Conservation (phyloP, 108 stramenopile genomes). For the Skeletonema menzelii region DNA sequence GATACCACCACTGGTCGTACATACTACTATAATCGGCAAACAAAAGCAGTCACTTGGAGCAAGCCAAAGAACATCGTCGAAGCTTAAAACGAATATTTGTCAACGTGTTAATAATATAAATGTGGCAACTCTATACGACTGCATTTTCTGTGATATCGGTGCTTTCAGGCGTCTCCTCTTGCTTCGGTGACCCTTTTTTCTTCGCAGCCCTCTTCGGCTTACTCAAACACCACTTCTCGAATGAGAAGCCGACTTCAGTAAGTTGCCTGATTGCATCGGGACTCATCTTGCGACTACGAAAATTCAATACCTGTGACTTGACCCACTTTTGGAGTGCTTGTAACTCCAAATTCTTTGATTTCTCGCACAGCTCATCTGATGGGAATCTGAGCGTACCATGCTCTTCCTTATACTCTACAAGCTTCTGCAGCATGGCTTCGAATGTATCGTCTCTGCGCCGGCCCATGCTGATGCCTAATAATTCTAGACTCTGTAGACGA, state of each 20-base stretch:
- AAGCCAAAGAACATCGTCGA: neutral
- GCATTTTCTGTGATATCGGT: neutral
- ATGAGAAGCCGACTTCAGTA: neutral
- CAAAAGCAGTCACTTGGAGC: constrained; percentile 19
- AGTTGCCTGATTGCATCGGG: neutral
- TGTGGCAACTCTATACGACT: neutral
- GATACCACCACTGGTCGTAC: constrained; percentile 17
- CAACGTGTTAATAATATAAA: neutral
- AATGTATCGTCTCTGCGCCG: constrained; percentile 26
- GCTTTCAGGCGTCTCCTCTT: neutral
- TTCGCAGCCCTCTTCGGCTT: neutral
- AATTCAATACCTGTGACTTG: constrained; percentile 24
- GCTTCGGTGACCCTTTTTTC: neutral
- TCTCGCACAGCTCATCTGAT: constrained; percentile 49
- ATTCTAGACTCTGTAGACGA: constrained; percentile 22
- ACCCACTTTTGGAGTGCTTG: constrained; percentile 38
- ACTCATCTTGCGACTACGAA: constrained; percentile 18
- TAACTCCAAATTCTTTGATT: constrained; percentile 26
- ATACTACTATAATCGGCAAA: constrained; percentile 26
- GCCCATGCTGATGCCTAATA: constrained; percentile 10
- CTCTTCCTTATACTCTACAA: constrained; percentile 55
- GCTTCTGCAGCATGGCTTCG: constrained; percentile 54
- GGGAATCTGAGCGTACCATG: constrained; percentile 48
- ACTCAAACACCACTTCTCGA: neutral
- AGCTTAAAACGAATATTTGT: neutral